Evolutionary conservation across 345 rosid genomes (phyloP), one percentile per base, ranked within the genome.

Genomic region (Rhodomyrtus tomentosa): DNA sequence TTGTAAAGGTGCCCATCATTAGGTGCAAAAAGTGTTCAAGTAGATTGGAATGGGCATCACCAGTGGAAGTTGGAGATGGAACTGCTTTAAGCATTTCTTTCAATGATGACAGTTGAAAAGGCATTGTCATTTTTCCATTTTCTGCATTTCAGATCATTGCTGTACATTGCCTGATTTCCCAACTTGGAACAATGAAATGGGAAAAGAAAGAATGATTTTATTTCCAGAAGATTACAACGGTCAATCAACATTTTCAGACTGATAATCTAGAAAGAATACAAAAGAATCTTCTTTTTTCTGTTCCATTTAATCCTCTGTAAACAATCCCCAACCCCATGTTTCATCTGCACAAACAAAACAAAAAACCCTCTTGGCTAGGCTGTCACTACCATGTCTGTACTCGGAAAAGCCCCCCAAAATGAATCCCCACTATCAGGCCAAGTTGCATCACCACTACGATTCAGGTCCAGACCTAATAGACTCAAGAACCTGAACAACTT

Each of bases 401-500:
- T 21, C 81, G 20, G 81, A 73, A 83, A 72, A 56, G 55, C 82
- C 24, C 38, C 38, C 36, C 51, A 29, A 52, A 53, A 15, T 29
- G 42, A 80, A 40, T 55, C 25, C 76, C 76, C 50, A 13, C 59
- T n/a, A 25, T 79, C 84, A 84, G 82, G 62, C 49, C 83, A 72
- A 27, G 82, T 82, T 22, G 62, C 55, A 83, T 87, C 72, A 85
- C 90, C 72, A 85, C 90, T 88, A 92, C 48, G 93, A 86, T 82
- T 89, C 96, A 32, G 74, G 86, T 85, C 91, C 98, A 55, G 91
- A 87, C 90, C 98, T 92, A 86, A 97, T 93, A 50, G 98, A 95
- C 91, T 97, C 99, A 74, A 95, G 99, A 85, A 97, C 96, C 89
- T 95, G 99, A 86, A 95, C 98, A 85, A 91, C 98, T 89, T 97